Evolutionary conservation across 208 protist genomes (phyloP).

Genomic region (Trypanosoma theileri): DNA sequence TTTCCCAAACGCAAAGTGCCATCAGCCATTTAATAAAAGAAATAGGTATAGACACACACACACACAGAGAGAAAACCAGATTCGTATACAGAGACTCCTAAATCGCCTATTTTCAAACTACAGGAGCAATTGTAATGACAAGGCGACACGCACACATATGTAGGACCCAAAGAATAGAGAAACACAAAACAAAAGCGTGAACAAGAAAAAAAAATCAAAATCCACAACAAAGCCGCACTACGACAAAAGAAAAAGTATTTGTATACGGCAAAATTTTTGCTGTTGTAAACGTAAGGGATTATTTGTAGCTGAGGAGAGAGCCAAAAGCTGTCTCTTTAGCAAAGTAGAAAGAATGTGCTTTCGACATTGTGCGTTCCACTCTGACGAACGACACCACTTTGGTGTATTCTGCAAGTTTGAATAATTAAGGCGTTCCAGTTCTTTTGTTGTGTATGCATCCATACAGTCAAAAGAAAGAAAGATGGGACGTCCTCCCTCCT

Average conservation of each 20-base stretch:
- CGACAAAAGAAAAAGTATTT: slow-evolving; percentile 51
- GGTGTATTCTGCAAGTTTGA: slow-evolving; percentile 17
- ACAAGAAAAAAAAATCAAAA: not conserved
- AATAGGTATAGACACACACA: not conserved
- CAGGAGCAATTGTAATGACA: not conserved
- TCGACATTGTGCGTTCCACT: slow-evolving; percentile 30
- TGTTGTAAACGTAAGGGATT: slow-evolving; percentile 3
- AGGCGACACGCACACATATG: not conserved
- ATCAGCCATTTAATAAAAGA: slow-evolving; percentile 5
- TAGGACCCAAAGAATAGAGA: not conserved
- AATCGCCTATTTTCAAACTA: no score
- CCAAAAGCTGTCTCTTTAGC: slow-evolving; percentile 43
- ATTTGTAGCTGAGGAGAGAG: slow-evolving; percentile 10
- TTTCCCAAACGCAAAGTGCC: not conserved
- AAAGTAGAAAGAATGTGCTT: slow-evolving; percentile 42
- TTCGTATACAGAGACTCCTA: not conserved
- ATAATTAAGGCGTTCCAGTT: slow-evolving; percentile 27
- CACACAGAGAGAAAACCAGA: not conserved
- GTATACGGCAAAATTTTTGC: slow-evolving; percentile 38
- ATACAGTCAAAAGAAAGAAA: slow-evolving; percentile 48
- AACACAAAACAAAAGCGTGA: not conserved
- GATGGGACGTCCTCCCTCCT: slow-evolving; percentile 1
- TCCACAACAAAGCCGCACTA: slow-evolving; percentile 1
- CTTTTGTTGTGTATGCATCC: slow-evolving; percentile 30
- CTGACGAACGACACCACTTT: slow-evolving; percentile 35